phyloP scores from a whole-genome alignment of 2,329 filamentous ascomycete species.

The Aspergillus neotritici region DNA sequence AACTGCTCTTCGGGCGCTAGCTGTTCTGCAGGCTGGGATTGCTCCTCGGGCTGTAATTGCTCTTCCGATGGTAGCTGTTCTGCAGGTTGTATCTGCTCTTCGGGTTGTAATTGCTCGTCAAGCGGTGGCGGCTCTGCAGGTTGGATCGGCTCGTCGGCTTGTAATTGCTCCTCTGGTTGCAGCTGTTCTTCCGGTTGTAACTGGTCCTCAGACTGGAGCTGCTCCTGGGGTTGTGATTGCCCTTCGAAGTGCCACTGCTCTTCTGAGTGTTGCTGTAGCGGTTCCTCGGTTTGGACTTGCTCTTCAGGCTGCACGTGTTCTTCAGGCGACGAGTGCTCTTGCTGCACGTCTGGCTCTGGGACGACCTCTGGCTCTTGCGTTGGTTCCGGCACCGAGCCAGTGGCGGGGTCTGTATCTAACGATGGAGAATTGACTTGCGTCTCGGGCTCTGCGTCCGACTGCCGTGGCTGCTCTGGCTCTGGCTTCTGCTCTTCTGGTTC shows the following conservation, averaged over 20 bases:
- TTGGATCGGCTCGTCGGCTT: no score
- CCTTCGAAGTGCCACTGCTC: not conserved
- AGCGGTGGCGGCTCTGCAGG: no score
- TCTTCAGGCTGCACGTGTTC: no score
- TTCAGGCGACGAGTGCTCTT: no score
- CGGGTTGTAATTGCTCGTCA: conserved; percentile 1
- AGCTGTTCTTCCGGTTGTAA: no score
- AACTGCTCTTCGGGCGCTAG: conserved; percentile 8
- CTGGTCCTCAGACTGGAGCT: no score
- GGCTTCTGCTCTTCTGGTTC: conserved; percentile 14
- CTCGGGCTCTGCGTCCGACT: conserved; percentile 4
- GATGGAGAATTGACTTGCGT: conserved; percentile 4
- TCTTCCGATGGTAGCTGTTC: no score
- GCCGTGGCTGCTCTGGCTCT: conserved; percentile 1
- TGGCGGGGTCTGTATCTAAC: conserved; percentile 1
- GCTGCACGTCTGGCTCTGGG: not conserved
- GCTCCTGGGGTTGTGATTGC: no score
- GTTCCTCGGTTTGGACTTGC: conserved; percentile 5
- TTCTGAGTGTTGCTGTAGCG: conserved; percentile 11
- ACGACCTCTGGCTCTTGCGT: conserved; percentile 7
- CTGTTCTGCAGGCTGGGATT: conserved; percentile 4
- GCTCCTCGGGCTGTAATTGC: no score
- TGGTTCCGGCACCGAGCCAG: conserved; percentile 3
- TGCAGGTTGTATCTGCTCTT: conserved; percentile 7
- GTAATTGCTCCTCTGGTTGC: no score